phyloP scores from a whole-genome alignment of 2,329 filamentous ascomycete genomes.

The Anisogramma anomala region DNA sequence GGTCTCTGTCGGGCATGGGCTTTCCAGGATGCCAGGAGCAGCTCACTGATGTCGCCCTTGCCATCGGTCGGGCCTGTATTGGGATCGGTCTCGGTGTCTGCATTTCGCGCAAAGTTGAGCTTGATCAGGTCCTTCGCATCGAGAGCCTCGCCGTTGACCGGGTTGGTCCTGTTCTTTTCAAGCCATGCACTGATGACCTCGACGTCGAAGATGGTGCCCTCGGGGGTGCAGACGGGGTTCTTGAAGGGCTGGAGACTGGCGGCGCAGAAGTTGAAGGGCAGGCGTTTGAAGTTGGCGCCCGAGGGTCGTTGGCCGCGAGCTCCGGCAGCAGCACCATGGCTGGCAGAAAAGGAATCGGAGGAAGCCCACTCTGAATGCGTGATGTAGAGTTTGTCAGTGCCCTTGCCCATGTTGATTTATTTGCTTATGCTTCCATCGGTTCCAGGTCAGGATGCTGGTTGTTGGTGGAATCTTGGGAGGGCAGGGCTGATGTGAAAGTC shows the following conservation, averaged over 20 bases:
- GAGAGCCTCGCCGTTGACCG: conserved; percentile 69
- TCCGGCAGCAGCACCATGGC: conserved; percentile 58
- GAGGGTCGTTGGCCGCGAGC: conserved; percentile 39
- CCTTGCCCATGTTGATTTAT: conserved; percentile 32
- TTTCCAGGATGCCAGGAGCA: neutral
- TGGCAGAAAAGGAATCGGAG: conserved; percentile 76
- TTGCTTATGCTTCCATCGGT: neutral
- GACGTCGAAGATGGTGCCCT: conserved; percentile 87
- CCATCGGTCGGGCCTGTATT: conserved; percentile 37
- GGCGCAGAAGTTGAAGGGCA: conserved; percentile 97
- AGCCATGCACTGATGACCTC: conserved; percentile 92
- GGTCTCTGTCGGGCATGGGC: too few species aligned
- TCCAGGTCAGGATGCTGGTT: too few species aligned
- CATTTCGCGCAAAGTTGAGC: conserved; percentile 84
- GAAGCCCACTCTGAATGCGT: conserved; percentile 98
- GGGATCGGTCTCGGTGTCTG: conserved; percentile 45
- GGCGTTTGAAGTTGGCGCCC: conserved; percentile 64
- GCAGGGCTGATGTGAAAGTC: too few species aligned
- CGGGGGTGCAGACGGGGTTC: conserved; percentile 80
- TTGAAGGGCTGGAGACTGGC: conserved; percentile 90
- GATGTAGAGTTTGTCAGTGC: conserved; percentile 55
- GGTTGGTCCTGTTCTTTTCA: conserved; percentile 86
- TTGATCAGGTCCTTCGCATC: conserved; percentile 77
- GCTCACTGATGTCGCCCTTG: conserved; percentile 57
- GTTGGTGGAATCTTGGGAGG: too few species aligned